Evolutionary conservation across 371 early-diverging fungal species (phyloP).

Genomic region (Mortierella sp.): DNA sequence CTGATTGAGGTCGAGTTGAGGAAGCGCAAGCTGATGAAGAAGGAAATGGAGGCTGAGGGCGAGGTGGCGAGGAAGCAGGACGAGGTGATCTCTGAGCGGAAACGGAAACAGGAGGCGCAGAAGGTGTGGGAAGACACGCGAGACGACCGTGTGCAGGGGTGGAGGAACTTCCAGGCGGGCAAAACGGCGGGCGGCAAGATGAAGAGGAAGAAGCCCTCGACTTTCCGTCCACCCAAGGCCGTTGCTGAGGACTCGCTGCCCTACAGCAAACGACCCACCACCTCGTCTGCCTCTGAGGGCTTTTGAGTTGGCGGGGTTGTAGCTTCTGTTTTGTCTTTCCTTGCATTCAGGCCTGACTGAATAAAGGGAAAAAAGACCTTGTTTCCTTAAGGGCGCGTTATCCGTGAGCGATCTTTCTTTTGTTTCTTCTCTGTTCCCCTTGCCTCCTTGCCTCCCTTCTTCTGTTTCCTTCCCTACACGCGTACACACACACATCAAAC

Average conservation of each 20-base stretch:
- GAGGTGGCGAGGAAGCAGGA: conserved; percentile 65
- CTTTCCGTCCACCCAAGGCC: conserved; percentile 60
- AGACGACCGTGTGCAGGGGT: conserved; percentile 77
- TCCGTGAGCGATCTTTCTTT: too few species aligned
- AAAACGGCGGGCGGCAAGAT: conserved; percentile 69
- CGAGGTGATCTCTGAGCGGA: conserved; percentile 63
- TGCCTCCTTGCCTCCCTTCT: neutral
- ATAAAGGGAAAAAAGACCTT: neutral
- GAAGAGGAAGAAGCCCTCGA: conserved; percentile 73
- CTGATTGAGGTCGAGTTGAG: conserved; percentile 77
- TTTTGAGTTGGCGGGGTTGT: conserved; percentile 16
- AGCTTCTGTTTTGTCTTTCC: neutral
- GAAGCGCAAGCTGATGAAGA: conserved; percentile 72
- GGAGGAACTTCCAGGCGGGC: conserved; percentile 74
- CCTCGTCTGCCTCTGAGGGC: conserved; percentile 49
- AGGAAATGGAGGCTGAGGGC: conserved; percentile 82
- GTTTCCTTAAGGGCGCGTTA: neutral
- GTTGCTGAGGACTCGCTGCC: conserved; percentile 52
- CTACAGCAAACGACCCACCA: conserved; percentile 47
- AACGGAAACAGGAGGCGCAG: conserved; percentile 76
- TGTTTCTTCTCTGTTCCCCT: neutral
- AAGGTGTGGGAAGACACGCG: conserved; percentile 81
- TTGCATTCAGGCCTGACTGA: neutral
- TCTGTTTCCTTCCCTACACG: neutral
- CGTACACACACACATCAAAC: neutral